phyloP scores from a whole-genome alignment of 2,329 filamentous ascomycete species.

The Pseudogymnoascus sp. region DNA sequence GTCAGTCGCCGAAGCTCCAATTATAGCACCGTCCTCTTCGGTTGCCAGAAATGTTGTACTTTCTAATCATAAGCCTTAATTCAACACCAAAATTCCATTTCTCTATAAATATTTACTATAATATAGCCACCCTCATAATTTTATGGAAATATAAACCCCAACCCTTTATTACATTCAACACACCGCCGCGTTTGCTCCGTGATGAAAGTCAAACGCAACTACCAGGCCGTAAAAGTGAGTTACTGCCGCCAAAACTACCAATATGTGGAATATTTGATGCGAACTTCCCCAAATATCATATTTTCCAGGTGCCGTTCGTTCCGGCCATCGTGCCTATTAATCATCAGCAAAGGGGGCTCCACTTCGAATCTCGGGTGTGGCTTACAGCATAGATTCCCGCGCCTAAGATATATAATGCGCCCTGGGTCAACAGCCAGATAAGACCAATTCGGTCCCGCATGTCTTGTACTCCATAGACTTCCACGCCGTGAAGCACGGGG shows the following conservation, averaged over 20 bases:
- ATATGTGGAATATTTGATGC: conserved; percentile 91
- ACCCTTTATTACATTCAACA: neutral
- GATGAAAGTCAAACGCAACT: conserved; percentile 80
- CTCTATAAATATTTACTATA: neutral
- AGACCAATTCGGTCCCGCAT: conserved; percentile 71
- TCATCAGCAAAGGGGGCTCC: conserved; percentile 14
- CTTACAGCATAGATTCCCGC: conserved; percentile 77
- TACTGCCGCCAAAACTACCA: conserved; percentile 74
- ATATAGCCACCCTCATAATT: neutral
- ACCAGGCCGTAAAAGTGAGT: conserved; percentile 75
- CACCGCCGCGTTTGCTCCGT: conserved; percentile 36
- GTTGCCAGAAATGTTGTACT: neutral
- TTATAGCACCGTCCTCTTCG: neutral
- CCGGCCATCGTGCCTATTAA: conserved; percentile 65
- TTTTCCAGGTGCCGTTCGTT: conserved; percentile 64
- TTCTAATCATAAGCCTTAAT: neutral
- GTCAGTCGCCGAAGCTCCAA: conserved; percentile 5
- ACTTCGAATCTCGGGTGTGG: conserved; percentile 12
- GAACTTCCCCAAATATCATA: conserved; percentile 92
- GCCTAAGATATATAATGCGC: conserved; percentile 75
- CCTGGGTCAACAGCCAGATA: conserved; percentile 71
- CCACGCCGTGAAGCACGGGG: conserved; percentile 70
- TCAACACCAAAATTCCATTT: neutral
- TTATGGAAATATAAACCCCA: no score
- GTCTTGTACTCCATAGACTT: conserved; percentile 55